Evolutionary conservation across 2,329 filamentous ascomycete species (phyloP).

Genomic region (Cladosporium sp.): DNA sequence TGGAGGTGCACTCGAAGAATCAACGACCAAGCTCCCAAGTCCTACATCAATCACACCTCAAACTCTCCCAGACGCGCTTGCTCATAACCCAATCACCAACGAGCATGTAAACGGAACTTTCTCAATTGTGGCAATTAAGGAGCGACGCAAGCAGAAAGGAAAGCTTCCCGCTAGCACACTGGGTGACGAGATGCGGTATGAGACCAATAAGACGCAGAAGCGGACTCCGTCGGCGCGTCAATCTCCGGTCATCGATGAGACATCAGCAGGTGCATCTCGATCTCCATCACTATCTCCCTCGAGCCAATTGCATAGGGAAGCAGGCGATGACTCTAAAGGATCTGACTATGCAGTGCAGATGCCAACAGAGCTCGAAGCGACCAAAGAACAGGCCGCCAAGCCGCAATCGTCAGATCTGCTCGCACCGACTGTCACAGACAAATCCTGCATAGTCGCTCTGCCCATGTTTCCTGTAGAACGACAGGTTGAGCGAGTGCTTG

Average conservation of each 20-base stretch:
- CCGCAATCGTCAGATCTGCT: not conserved
- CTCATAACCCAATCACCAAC: not conserved
- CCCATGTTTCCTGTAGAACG: not conserved
- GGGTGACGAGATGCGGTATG: not conserved
- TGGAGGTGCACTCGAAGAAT: not conserved
- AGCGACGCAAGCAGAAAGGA: not conserved
- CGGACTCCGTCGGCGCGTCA: not conserved
- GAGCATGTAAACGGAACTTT: not conserved
- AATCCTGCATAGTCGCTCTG: not conserved
- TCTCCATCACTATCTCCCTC: not conserved
- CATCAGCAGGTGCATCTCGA: not conserved
- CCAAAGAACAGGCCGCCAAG: not conserved
- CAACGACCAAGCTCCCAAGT: not conserved
- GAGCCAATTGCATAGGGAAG: not conserved
- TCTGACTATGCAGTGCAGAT: not conserved
- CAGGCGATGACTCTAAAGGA: not conserved
- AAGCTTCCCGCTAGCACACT: not conserved
- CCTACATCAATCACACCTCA: not conserved
- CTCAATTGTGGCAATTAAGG: not conserved
- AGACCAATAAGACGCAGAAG: not conserved
- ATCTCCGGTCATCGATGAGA: not conserved
- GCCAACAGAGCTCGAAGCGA: not conserved
- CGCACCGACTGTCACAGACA: not conserved
- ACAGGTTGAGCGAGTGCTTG: slow-evolving; percentile 22
- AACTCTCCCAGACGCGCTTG: not conserved